Evolutionary conservation across 305 asterid species (phyloP), one percentile per base, ranked within the genome.

Genomic region (Fraxinus dipetala): DNA sequence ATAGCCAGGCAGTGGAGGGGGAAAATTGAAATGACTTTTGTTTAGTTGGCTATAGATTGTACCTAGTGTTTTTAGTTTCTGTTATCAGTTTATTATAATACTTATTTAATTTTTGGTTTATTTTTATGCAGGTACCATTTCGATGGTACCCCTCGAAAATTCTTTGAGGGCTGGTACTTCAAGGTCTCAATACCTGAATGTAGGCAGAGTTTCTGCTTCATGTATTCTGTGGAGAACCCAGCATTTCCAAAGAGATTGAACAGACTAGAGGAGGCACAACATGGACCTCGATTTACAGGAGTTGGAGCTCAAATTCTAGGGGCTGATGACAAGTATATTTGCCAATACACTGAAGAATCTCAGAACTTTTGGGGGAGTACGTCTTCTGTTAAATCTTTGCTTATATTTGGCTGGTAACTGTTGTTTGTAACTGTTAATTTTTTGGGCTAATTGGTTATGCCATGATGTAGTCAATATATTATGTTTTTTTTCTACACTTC

Each of bases 121-220:
- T 79, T 70, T 82, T 83, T 79, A 48, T 72, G 70, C 85, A 96
- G 99, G 85, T 96, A 94, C 84, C 99, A 96, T 87, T 96, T 92
- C 85, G 99, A 96, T 90, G 97, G 98, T 83, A 94, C 91, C 35
- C 77, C 91, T 6, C 88, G 99, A 78, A 91, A 85, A 45, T 94
- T 96, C 85, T 96, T 96, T 24, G 99, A 96, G 88, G 99, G 99
- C 6, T 96, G 99, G 99, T 96, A 94, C 87, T 94, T 96, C 84
- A 96, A 91, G 89, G 99, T 96, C 43, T 90, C 98, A 16, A 92
- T 96, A 83, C 98, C 99, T 78, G 99, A 94, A 82, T 89, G 92
- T 78, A 89, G 95, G 87, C 98, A 96, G 90, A 96, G 98, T 88
- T 96, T 96, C 87, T 96, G 99, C 87, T 96, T 94, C 91, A 96